Evolutionary conservation across 495 filamentous ascomycete species (phyloP).

Genomic region (Hypoxylon fragiforme): DNA sequence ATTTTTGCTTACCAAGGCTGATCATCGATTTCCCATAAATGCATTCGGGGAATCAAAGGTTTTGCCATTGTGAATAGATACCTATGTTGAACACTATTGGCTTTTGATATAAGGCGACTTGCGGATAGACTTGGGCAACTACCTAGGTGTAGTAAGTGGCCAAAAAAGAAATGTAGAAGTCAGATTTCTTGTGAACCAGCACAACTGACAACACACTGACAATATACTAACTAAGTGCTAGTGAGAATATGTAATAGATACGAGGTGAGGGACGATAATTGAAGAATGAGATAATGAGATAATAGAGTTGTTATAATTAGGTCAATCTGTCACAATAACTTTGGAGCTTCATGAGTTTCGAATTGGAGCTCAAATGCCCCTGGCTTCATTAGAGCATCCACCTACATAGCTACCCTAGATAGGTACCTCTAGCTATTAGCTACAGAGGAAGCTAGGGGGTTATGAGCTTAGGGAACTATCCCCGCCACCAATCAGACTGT

Average conservation of each 20-base stretch:
- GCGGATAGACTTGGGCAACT: not conserved
- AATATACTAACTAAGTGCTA: slow-evolving; percentile 1
- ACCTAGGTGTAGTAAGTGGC: not conserved
- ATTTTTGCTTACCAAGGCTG: slow-evolving; percentile 49
- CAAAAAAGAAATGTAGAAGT: not conserved
- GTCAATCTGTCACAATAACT: too few species aligned
- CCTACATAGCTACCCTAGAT: too few species aligned
- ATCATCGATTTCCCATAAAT: slow-evolving; percentile 61
- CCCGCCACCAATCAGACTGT: too few species aligned
- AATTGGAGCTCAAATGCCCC: slow-evolving; percentile 17
- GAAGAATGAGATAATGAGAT: too few species aligned
- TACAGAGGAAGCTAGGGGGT: not conserved
- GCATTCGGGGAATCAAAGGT: slow-evolving; percentile 54
- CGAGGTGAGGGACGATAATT: too few species aligned
- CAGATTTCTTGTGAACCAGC: slow-evolving; percentile 1
- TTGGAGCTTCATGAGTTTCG: slow-evolving; percentile 23
- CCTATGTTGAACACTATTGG: not conserved
- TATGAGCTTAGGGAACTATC: too few species aligned
- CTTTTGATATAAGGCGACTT: not conserved
- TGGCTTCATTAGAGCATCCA: not conserved
- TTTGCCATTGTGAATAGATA: slow-evolving; percentile 42
- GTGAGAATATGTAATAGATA: not conserved
- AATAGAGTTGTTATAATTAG: too few species aligned
- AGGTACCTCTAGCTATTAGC: too few species aligned
- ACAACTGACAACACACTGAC: slow-evolving; percentile 13